Conservation (phyloP, 208 protist genomes). For the Crithidia thermophila region DNA sequence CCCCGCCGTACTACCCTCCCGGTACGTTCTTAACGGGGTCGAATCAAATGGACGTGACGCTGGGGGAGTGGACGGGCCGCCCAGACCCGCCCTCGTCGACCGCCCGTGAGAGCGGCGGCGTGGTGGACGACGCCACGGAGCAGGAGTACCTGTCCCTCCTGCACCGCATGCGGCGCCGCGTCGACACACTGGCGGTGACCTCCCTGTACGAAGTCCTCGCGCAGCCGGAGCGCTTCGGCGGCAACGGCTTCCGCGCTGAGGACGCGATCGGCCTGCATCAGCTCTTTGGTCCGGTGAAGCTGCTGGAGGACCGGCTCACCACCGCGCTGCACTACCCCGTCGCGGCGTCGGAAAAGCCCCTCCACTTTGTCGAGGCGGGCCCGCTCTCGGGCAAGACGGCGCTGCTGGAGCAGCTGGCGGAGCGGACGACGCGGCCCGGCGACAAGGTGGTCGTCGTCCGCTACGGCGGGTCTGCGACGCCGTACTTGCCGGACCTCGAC, state of each 20-base stretch:
- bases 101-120: conserved; percentile 10
- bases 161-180: conserved; percentile 57
- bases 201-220: conserved; percentile 63
- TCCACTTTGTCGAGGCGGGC: conserved; percentile 82
- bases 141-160: conserved; percentile 81
- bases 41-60: conserved; percentile 53
- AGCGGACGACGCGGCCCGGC: conserved; percentile 41
- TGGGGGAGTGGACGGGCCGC: conserved; percentile 67
- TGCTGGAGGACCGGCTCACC: conserved; percentile 78
- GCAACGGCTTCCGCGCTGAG: conserved; percentile 59
- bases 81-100: conserved; percentile 40
- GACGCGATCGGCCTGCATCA: conserved; percentile 71
- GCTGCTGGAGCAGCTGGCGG: conserved; percentile 64
- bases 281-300: conserved; percentile 77
- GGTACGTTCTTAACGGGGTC: conserved; percentile 72
- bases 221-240: conserved; percentile 50
- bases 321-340: conserved; percentile 65
- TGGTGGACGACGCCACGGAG: conserved; percentile 53
- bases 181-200: conserved; percentile 57
- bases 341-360: conserved; percentile 53
- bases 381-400: conserved; percentile 76
- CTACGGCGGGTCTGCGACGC: conserved; percentile 70
- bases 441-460: conserved; percentile 73
- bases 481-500: conserved; percentile 78
- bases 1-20: conserved; percentile 29